These are phyloP conservation scores for Verticillium longisporum DNA, from an alignment of 2,329 filamentous ascomycete species.

Conservation along the genomic window DNA sequence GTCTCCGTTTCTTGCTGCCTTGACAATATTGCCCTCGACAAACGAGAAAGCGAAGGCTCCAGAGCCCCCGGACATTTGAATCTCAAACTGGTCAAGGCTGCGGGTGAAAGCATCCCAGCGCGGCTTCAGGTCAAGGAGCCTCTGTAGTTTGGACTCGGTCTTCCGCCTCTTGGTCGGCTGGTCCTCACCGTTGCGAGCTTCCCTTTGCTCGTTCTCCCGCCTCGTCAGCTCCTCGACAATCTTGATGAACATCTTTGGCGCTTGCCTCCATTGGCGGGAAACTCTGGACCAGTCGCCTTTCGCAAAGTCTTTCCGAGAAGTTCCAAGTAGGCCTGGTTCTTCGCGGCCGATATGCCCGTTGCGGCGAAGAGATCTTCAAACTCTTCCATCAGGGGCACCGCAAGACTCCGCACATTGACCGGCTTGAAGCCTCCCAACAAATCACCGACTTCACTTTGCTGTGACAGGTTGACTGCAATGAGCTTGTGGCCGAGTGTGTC, in stretches of 20 bases:
- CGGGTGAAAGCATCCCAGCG: slow-evolving; percentile 77
- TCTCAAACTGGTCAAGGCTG: slow-evolving; percentile 70
- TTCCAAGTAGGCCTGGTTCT: slow-evolving; percentile 81
- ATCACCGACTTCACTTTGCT: slow-evolving; percentile 97
- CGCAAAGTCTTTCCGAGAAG: slow-evolving; percentile 71
- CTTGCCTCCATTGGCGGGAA: slow-evolving; percentile 81
- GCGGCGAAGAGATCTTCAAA: slow-evolving; percentile 85
- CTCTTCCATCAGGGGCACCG: slow-evolving; percentile 85
- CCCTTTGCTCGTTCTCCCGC: slow-evolving; percentile 30
- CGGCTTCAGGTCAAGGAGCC: slow-evolving; percentile 47
- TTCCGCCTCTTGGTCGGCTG: slow-evolving; percentile 66
- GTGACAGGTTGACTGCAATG: slow-evolving; percentile 89
- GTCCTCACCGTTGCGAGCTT: slow-evolving; percentile 25
- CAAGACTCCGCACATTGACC: slow-evolving; percentile 80
- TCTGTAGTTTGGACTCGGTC: slow-evolving; percentile 60
- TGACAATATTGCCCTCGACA: slow-evolving; percentile 91
- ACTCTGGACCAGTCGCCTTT: slow-evolving; percentile 84
- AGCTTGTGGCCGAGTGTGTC: slow-evolving; percentile 78
- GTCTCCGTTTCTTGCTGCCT: slow-evolving; percentile 90
- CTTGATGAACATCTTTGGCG: slow-evolving; percentile 76
- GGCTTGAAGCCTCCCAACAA: slow-evolving; percentile 94
- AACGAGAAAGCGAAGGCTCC: slow-evolving; percentile 89
- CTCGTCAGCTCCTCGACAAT: slow-evolving; percentile 52
- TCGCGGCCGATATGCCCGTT: slow-evolving; percentile 77
- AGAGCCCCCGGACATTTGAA: slow-evolving; percentile 66